phyloP scores from a whole-genome alignment of 176 grass and related monocot genomes.

The Otatea glauca region DNA sequence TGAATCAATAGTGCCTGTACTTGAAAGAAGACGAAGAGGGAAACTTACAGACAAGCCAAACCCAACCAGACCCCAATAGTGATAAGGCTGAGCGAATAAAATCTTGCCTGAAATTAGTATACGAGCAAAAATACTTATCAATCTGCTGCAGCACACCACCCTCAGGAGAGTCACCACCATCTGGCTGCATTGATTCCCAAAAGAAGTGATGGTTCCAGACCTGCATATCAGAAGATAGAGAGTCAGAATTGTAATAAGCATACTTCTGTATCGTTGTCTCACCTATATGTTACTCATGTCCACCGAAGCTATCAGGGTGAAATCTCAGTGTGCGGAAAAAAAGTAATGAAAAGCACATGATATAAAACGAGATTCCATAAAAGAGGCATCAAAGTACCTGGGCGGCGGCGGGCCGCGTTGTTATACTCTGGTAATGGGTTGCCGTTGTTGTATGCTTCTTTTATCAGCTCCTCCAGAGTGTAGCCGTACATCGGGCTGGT shows the following conservation, averaged over 20 bases:
- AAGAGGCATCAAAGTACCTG: conserved; percentile 43
- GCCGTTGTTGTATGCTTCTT: conserved; percentile 94
- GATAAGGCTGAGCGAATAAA: conserved; percentile 64
- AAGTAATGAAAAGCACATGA: neutral
- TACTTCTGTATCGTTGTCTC: neutral
- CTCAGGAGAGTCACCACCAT: conserved; percentile 67
- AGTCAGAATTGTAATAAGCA: neutral
- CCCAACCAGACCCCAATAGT: conserved; percentile 78
- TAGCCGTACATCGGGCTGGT: conserved; percentile 78
- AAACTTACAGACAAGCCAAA: conserved; percentile 90
- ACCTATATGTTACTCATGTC: neutral
- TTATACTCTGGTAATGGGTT: conserved; percentile 90
- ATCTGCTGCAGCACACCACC: conserved; percentile 78
- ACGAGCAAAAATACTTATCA: conserved; percentile 90
- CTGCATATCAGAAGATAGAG: conserved; percentile 38
- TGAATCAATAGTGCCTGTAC: neutral
- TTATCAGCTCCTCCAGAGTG: conserved; percentile 87
- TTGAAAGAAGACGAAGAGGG: conserved; percentile 21
- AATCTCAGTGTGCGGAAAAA: neutral
- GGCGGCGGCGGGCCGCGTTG: conserved; percentile 63
- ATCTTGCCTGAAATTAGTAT: conserved; percentile 82
- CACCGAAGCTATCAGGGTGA: neutral
- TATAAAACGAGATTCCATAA: conserved; percentile 2
- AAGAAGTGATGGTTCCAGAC: conserved; percentile 96
- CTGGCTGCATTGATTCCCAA: conserved; percentile 95